Conservation (phyloP, 1,139 yeast species). For the Blastobotrys serpentis region DNA sequence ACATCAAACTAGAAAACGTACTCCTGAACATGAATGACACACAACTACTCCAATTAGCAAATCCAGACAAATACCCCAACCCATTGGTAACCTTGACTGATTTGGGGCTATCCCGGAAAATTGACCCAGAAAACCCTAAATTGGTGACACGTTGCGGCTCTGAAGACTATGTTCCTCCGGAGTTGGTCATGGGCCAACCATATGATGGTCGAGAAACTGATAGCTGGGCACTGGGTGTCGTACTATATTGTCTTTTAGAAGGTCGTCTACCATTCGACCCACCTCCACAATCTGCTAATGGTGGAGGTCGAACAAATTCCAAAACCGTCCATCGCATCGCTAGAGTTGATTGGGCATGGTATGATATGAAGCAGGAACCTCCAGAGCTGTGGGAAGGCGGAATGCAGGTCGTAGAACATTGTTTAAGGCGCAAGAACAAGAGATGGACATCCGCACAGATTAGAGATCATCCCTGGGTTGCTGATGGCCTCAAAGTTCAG, state of each 20-base stretch:
- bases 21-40: constrained; percentile 48
- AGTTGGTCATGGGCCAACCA: constrained; percentile 80
- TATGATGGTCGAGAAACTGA: constrained; percentile 90
- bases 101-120: constrained; percentile 77
- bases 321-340: constrained; percentile 88
- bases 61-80: constrained; percentile 24
- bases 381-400: constrained; percentile 45
- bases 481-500: constrained; percentile 21
- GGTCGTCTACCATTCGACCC: constrained; percentile 85
- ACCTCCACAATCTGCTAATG: constrained; percentile 36
- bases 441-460: constrained; percentile 47
- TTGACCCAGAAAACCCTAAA: constrained; percentile 58
- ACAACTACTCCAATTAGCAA: constrained; percentile 34
- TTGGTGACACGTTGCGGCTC: constrained; percentile 90
- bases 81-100: constrained; percentile 72
- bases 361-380: constrained; percentile 27
- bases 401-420: constrained; percentile 52
- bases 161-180: constrained; percentile 94
- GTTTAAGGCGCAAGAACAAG: constrained; percentile 54
- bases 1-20: constrained; percentile 80
- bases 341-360: constrained; percentile 91
- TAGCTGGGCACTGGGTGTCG: constrained; percentile 91
- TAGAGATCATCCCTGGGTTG: constrained; percentile 39
- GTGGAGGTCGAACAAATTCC: constrained; percentile 41
- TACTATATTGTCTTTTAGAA: constrained; percentile 80